Evolutionary conservation across 345 rosid genomes (phyloP).

Genomic region (Erysimum cheiranthoides): DNA sequence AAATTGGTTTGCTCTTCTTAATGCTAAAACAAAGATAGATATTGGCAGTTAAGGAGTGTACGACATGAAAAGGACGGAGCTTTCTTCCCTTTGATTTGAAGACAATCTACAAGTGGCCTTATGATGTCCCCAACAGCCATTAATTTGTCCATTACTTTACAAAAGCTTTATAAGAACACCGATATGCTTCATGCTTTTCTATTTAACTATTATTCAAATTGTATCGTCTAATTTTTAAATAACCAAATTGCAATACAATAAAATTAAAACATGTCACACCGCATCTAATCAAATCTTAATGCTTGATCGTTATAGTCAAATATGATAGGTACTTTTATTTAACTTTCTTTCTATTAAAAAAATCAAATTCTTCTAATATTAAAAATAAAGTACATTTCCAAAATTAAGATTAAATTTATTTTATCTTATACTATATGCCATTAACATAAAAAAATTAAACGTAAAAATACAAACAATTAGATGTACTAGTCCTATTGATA

Average conservation of each 20-base stretch:
- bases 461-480: too few relatives aligned
- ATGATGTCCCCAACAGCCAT: slow-evolving; percentile 3
- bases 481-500: not conserved
- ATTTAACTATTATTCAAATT: slow-evolving; percentile 6
- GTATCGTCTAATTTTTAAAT: not conserved
- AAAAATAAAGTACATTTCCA: too few relatives aligned
- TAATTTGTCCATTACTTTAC: not conserved
- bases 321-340: not conserved
- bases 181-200: slow-evolving; percentile 13
- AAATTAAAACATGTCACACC: not conserved
- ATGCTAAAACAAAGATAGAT: not conserved
- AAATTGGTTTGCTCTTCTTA: slow-evolving; percentile 1
- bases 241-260: slow-evolving; percentile 8
- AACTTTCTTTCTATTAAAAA: too few relatives aligned
- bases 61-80: not conserved
- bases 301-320: not conserved
- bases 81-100: slow-evolving; percentile 10
- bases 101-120: slow-evolving; percentile 10
- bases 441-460: not conserved
- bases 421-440: too few relatives aligned
- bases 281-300: slow-evolving; percentile 8
- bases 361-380: too few relatives aligned
- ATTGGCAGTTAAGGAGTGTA: not conserved
- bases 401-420: too few relatives aligned
- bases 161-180: not conserved